Base-by-base conservation (phyloP, 345 rosid species). In the Eucalyptus pumila region DNA sequence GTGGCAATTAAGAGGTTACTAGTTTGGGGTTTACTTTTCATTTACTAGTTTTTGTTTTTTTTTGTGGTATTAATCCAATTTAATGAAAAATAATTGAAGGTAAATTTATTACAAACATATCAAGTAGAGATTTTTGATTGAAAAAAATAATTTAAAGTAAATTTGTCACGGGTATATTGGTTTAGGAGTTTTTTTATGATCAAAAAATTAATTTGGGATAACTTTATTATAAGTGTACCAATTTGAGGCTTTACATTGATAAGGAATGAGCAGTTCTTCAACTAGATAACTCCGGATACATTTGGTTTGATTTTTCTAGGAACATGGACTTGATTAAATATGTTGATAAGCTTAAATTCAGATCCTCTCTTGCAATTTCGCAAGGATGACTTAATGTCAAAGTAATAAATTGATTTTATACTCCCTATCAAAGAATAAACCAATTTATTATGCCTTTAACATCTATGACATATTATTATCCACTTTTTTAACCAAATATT, bases 161-260 rank as follows among this genome's bases (percentile, higher is more conserved):
- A 4, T 52, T 52, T 52, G 0, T 52, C 0, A 52, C 0, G 0
- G 8, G 0, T 52, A 52, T 52, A 21, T 52, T 0, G 0, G 0
- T 52, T 52, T 21, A 5, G 2, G 11, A 52, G 26, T 4, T 8
- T 52, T 52, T 52, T 52, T 8, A 52, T 4, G 0, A 0, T 52
- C 0, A 52, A 19, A 52, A 19, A 19, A 19, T 19, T 19, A 21
- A 4, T 52, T 52, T 52, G 5, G 0, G 2, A 19, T 52, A 52
- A 4, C 3, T 0, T 2, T 19, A 52, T 19, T 19, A 19, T 52
- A 0, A 21, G 1, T 8, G 2, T 52, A 52, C 56, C 0, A 19
- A 52, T 52, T 52, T 1, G 56, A 52, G 58, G 26, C 26, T 52
- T 52, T 19, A 19, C 26, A 52, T 8, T 19, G 34, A 62, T 62